A percentile compares a stretch with the other conserved stretches of the same genome.
Evolutionary conservation across 768 basidiomycete genomes (phyloP).

Genomic region (Leucocoprinus leucothites): DNA sequence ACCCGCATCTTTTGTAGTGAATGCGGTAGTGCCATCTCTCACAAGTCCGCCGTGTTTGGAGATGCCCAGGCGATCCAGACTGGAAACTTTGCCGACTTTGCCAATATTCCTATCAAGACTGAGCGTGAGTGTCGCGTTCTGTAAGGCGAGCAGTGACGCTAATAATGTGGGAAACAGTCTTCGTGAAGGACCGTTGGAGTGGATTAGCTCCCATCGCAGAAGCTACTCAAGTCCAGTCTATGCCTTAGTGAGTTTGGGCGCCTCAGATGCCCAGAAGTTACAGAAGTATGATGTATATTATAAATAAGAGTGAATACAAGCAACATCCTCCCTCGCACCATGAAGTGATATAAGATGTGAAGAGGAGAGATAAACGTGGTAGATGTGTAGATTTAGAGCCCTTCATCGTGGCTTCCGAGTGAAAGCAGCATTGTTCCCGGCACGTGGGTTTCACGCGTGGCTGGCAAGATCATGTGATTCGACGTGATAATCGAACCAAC

Average conservation of each 20-base stretch:
- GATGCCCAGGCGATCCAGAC: constrained; percentile 35
- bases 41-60: constrained; percentile 29
- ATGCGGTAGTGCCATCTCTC: constrained; percentile 35
- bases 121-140: constrained; percentile 24
- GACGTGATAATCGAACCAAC: constrained; percentile 6
- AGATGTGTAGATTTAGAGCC: no score
- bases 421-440: no score
- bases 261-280: neutral
- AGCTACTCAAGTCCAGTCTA: constrained; percentile 23
- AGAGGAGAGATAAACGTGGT: no score
- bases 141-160: neutral
- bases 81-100: constrained; percentile 32
- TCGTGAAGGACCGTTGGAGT: constrained; percentile 33
- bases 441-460: neutral
- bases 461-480: constrained; percentile 8
- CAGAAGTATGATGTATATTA: neutral
- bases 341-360: no score
- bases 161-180: constrained; percentile 19
- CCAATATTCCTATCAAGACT: constrained; percentile 24
- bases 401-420: no score
- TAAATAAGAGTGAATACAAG: neutral
- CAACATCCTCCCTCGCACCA: neutral
- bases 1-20: constrained; percentile 35
- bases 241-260: no score
- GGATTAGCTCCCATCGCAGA: constrained; percentile 20